Evolutionary conservation across 805 yeast species (phyloP), one percentile per base, ranked within the genome.

Genomic region (Yarrowia hollandica): DNA sequence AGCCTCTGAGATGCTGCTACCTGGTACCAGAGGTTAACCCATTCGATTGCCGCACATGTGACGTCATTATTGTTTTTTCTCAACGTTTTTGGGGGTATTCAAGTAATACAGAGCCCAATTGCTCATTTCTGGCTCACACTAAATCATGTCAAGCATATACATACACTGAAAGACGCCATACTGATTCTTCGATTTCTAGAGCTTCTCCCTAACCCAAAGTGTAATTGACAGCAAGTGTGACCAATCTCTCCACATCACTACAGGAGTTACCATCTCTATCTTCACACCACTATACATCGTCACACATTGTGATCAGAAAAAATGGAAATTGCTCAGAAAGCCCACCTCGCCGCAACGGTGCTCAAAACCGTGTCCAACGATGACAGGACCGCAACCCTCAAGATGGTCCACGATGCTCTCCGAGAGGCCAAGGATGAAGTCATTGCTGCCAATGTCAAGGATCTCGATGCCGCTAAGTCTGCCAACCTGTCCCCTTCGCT

Each of bases 271-370:
- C 33, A 30, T 28, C 34, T 19, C 52, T 14, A 28, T 19, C 52
- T 30, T 28, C 35, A 28, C 46, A 11, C 46, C 46, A 39, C 28
- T 10, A 25, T 10, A 25, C 22, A 28, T 28, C 14, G 23, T 26
- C 50, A 26, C 50, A 7, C 22, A 14, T 39, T 39, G 46, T 15
- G 33, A 39, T 39, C 46, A 39, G 26, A 7, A 28, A 44, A 35
- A 21, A 52, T 52, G 58, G 58, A 78, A 52, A 87, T 91, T 42
- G 98, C 99, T 2, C 81, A 74, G 65, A 79, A 79, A 16, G 96
- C 98, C 9, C 89, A 86, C 66, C 65, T 74, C n/a, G 92, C 98
- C 4, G 90, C 96, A 52, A 84, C 92, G 5, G 77, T 83, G 15
- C 78, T 94, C 62, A 92, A 94, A 68, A 86, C 96, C 0, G 75